A percentile compares a stretch with the other conserved stretches of the same genome.
These are phyloP conservation scores for Xylaria flabelliformis DNA, from an alignment of 495 filamentous ascomycete species.

Conservation along the genomic window DNA sequence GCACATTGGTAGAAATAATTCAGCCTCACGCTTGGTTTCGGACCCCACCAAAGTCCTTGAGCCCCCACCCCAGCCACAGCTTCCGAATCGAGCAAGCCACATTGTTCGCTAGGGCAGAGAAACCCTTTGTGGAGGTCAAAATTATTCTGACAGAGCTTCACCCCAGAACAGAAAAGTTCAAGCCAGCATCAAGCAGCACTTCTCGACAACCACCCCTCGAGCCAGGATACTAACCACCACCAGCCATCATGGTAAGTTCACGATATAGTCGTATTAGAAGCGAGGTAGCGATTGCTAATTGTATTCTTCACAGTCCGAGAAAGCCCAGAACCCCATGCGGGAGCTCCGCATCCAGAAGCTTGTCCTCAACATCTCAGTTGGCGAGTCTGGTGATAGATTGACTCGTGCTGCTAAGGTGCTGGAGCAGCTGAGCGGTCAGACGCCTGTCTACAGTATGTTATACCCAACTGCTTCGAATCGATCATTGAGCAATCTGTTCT, in stretches of 20 bases:
- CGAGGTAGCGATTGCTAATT: conserved; percentile 27
- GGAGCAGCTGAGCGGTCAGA: conserved; percentile 99
- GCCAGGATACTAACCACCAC: conserved; percentile 38
- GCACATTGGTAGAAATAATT: neutral
- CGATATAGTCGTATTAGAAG: neutral
- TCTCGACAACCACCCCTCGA: conserved; percentile 27
- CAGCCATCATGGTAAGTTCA: conserved; percentile 44
- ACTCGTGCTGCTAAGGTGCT: conserved; percentile 99
- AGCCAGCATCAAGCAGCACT: conserved; percentile 25
- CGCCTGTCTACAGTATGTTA: conserved; percentile 90
- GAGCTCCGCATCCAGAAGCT: conserved; percentile 99
- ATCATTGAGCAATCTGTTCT: conserved; percentile 28
- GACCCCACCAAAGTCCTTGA: conserved; percentile 28
- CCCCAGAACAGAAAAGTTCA: neutral
- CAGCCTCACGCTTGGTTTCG: conserved; percentile 30
- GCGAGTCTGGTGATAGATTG: conserved; percentile 99
- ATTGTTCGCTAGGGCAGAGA: conserved; percentile 39
- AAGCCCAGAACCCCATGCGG: conserved; percentile 96
- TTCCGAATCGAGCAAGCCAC: conserved; percentile 26
- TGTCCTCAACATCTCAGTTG: conserved; percentile 99
- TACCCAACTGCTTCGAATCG: conserved; percentile 30
- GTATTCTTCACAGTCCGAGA: conserved; percentile 59
- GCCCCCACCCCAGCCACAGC: conserved; percentile 31
- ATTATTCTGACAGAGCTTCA: conserved; percentile 25
- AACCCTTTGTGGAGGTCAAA: conserved; percentile 39